A percentile compares a stretch with the other conserved stretches of the same genome.
Evolutionary conservation across 345 rosid species (phyloP).

Genomic region (Moricandia moricandioides): DNA sequence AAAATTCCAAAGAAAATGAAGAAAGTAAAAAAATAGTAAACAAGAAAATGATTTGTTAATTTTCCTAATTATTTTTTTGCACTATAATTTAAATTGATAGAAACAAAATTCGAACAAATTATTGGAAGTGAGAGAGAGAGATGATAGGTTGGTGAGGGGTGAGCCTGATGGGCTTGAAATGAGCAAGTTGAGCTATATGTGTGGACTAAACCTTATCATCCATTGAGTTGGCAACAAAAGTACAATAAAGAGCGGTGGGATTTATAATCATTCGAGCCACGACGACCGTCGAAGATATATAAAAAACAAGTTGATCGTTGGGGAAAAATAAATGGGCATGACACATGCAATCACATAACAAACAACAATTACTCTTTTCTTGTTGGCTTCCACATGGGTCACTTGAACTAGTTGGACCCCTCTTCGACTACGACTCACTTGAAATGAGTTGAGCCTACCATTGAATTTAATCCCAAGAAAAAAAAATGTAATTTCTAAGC

Average conservation of each 20-base stretch:
- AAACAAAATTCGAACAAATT: neutral
- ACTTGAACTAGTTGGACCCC: neutral
- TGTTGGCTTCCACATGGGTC: conserved; percentile 20
- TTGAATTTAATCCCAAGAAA: neutral
- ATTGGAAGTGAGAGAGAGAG: neutral
- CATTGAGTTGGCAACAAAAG: conserved; percentile 1
- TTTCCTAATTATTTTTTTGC: neutral
- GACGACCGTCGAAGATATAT: conserved; percentile 7
- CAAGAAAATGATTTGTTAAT: neutral
- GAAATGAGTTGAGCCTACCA: neutral
- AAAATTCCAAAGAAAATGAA: neutral
- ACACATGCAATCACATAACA: neutral
- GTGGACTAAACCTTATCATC: neutral
- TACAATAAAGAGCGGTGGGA: neutral
- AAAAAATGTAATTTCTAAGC: neutral
- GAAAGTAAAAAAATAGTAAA: neutral
- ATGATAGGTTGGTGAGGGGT: conserved; percentile 2
- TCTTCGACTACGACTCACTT: conserved; percentile 1
- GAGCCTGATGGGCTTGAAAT: conserved; percentile 12
- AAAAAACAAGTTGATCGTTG: neutral
- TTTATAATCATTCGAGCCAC: neutral
- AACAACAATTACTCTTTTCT: conserved; percentile 5
- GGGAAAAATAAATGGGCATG: conserved; percentile 13
- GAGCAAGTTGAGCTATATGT: conserved; percentile 9
- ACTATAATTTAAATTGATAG: neutral